Percentiles rank a stretch among this genome's conserved stretches.
Evolutionary conservation across 768 basidiomycete genomes (phyloP).

Genomic region (Lactifluus volemus): DNA sequence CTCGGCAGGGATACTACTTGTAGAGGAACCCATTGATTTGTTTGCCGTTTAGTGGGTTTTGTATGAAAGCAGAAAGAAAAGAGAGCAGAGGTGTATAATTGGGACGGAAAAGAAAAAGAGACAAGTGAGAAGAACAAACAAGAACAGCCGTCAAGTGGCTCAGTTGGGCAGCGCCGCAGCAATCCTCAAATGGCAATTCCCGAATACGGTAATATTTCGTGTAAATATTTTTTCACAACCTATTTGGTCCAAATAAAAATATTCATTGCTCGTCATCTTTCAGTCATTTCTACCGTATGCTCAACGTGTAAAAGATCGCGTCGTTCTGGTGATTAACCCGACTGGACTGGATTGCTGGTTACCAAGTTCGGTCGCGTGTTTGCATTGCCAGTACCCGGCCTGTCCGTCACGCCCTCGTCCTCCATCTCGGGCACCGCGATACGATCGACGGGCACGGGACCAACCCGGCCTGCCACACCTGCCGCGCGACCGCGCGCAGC

Average conservation of each 20-base stretch:
- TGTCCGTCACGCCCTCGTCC: conserved; percentile 83
- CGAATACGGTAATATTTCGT: background rate
- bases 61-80: background rate
- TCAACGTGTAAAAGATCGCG: too few species aligned
- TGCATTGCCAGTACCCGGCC: too few species aligned
- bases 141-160: background rate
- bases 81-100: background rate
- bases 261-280: too few species aligned
- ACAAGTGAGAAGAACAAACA: background rate
- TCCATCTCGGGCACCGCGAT: conserved; percentile 39
- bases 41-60: background rate
- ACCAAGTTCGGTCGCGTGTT: too few species aligned
- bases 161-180: background rate
- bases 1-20: conserved; percentile 37
- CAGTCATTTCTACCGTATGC: too few species aligned
- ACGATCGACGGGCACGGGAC: conserved; percentile 67
- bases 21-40: conserved; percentile 36
- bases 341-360: too few species aligned
- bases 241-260: too few species aligned
- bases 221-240: too few species aligned
- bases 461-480: too few species aligned
- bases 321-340: too few species aligned
- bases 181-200: background rate
- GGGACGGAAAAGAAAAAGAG: background rate
- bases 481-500: conserved; percentile 59